Conservation (phyloP, 2,329 filamentous ascomycete species). For the Sordariomycetes sp. region DNA sequence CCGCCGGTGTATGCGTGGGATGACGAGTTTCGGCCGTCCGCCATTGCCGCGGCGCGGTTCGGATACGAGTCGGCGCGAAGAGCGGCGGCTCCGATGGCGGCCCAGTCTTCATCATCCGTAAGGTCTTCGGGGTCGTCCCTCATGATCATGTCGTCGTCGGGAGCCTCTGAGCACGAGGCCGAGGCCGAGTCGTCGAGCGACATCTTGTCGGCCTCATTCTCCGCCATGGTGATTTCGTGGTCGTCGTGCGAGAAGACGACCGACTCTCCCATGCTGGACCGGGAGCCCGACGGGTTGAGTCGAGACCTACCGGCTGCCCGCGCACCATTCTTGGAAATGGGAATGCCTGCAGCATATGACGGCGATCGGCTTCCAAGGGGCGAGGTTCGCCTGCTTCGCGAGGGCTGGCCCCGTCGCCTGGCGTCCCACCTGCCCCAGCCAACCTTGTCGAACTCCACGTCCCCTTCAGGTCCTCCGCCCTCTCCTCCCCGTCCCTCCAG, state of each 20-base stretch:
- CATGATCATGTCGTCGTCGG: conserved; percentile 51
- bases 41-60: conserved; percentile 37
- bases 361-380: conserved; percentile 29
- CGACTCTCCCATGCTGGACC: conserved; percentile 57
- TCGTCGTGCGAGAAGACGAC: conserved; percentile 67
- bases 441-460: conserved; percentile 86
- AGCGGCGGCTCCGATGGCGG: conserved; percentile 74
- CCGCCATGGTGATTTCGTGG: conserved; percentile 56
- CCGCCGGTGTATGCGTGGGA: conserved; percentile 37
- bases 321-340: conserved; percentile 36
- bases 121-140: conserved; percentile 72
- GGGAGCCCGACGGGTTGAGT: conserved; percentile 31
- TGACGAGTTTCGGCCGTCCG: conserved; percentile 22
- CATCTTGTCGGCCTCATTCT: conserved; percentile 92
- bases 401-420: conserved; percentile 54
- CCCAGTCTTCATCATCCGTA: conserved; percentile 96
- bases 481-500: conserved; percentile 65
- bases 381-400: conserved; percentile 24
- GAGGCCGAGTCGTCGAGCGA: conserved; percentile 63
- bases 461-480: conserved; percentile 51
- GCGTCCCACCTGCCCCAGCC: conserved; percentile 97
- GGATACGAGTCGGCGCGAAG: conserved; percentile 60
- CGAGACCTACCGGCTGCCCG: conserved; percentile 36
- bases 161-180: conserved; percentile 67
- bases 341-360: conserved; percentile 40